Evolutionary conservation across 2,329 filamentous ascomycete species (phyloP).

Genomic region (Madurella mycetomatis): DNA sequence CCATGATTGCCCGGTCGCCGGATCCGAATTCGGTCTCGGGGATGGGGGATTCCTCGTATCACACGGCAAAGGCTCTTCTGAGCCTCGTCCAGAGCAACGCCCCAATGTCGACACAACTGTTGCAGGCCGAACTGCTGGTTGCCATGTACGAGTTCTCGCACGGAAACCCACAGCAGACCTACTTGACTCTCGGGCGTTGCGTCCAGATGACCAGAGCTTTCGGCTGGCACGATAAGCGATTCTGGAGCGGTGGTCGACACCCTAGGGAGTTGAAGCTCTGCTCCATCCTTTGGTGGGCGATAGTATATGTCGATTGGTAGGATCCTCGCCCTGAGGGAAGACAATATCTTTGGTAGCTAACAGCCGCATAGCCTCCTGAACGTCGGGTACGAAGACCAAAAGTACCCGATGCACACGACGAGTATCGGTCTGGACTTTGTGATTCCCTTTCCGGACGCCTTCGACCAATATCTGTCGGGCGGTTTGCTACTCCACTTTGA

Average conservation of each 20-base stretch:
- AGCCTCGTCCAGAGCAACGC: slow-evolving; percentile 26
- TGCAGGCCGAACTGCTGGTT: slow-evolving; percentile 29
- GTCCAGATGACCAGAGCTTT: slow-evolving; percentile 28
- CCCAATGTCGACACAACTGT: slow-evolving; percentile 23
- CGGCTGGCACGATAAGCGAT: slow-evolving; percentile 26
- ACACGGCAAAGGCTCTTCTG: slow-evolving; percentile 27
- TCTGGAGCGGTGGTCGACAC: slow-evolving; percentile 25
- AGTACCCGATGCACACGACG: slow-evolving; percentile 25
- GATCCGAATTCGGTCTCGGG: slow-evolving; percentile 17
- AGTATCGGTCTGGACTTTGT: slow-evolving; percentile 15
- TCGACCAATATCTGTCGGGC: slow-evolving; percentile 23
- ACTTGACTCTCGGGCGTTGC: slow-evolving; percentile 28
- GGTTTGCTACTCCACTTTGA: slow-evolving; percentile 18
- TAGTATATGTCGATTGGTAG: slow-evolving; percentile 30
- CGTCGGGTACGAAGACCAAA: slow-evolving; percentile 26
- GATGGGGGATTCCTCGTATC: slow-evolving; percentile 27
- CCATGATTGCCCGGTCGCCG: slow-evolving; percentile 25
- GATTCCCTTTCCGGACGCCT: slow-evolving; percentile 26
- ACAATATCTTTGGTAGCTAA: neutral
- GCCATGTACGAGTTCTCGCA: slow-evolving; percentile 30
- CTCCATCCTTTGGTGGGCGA: slow-evolving; percentile 31
- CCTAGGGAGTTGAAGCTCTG: slow-evolving; percentile 26
- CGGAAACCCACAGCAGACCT: slow-evolving; percentile 29
- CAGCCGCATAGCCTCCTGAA: slow-evolving; percentile 22
- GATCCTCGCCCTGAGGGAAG: neutral